Percentiles rank a stretch among this genome's conserved stretches.
These are phyloP conservation scores for Phymatotrichopsis omnivora DNA, from an alignment of 2,329 filamentous ascomycete species.

Conservation along the genomic window DNA sequence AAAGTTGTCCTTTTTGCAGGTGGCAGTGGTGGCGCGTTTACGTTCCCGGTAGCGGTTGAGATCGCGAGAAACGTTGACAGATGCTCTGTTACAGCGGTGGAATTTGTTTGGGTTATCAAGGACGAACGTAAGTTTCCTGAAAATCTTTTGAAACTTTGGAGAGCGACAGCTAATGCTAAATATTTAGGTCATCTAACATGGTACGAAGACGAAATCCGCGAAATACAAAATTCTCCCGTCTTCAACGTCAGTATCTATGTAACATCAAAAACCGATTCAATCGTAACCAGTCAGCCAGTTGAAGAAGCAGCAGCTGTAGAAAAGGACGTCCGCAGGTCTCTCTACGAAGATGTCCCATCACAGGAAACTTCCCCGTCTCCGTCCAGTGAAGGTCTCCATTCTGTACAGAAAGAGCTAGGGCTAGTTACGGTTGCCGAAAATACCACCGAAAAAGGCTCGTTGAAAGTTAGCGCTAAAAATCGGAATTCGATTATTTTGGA, in stretches of 20 bases:
- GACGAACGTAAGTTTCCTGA: conserved; percentile 38
- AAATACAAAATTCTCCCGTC: conserved; percentile 30
- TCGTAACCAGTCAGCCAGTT: conserved; percentile 20
- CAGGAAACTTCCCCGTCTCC: conserved; percentile 7
- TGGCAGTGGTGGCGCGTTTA: conserved; percentile 52
- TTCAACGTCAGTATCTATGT: conserved; percentile 33
- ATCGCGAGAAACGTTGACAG: conserved; percentile 39
- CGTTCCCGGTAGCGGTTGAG: conserved; percentile 42
- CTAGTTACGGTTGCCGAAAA: conserved; percentile 14
- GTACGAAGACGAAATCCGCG: conserved; percentile 31
- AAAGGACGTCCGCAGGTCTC: conserved; percentile 14
- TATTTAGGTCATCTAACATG: conserved; percentile 28
- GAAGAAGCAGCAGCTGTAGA: conserved; percentile 17
- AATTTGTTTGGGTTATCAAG: conserved; percentile 44
- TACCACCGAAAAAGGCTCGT: conserved; percentile 10
- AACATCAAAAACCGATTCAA: conserved; percentile 27
- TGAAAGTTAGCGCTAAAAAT: conserved; percentile 7
- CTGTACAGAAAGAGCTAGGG: conserved; percentile 11
- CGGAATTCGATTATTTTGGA: conserved; percentile 20
- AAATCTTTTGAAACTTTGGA: too few relatives aligned
- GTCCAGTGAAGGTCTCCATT: neutral
- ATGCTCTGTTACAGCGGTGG: conserved; percentile 36
- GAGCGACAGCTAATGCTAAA: conserved; percentile 19
- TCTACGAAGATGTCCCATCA: too few relatives aligned
- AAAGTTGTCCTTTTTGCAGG: conserved; percentile 51